Conservation (phyloP, 257 asterid species). For the Craterostigma plantagineum region DNA sequence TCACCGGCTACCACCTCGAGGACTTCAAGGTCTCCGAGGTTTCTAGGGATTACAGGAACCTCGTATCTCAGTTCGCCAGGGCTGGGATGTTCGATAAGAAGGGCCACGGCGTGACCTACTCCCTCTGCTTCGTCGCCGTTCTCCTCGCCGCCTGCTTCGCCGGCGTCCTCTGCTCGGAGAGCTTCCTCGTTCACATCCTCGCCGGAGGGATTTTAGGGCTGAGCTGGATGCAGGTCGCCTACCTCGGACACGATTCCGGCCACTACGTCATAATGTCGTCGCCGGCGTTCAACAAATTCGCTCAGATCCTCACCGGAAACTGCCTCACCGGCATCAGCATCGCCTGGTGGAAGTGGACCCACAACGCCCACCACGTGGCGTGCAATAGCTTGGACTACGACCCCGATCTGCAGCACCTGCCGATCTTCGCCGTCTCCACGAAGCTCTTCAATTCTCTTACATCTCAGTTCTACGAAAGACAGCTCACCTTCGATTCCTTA, state of each 20-base stretch:
- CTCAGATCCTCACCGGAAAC: conserved; percentile 58
- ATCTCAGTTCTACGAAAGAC: conserved; percentile 43
- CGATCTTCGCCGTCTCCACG: conserved; percentile 56
- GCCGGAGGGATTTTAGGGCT: conserved; percentile 23
- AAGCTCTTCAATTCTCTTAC: conserved; percentile 28
- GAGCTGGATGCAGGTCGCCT: conserved; percentile 43
- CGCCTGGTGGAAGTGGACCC: conserved; percentile 99
- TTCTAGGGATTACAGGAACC: conserved; percentile 14
- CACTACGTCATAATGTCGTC: conserved; percentile 58
- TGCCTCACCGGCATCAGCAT: conserved; percentile 87
- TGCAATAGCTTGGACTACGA: conserved; percentile 85
- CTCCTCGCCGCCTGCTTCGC: conserved; percentile 16
- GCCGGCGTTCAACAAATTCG: conserved; percentile 27
- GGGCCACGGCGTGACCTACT: conserved; percentile 26
- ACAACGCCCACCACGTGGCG: conserved; percentile 68
- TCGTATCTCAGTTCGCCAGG: conserved; percentile 12
- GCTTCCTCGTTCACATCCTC: conserved; percentile 15
- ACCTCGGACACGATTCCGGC: conserved; percentile 87
- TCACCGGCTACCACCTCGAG: conserved; percentile 24
- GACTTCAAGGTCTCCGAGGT: conserved; percentile 18
- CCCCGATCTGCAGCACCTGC: conserved; percentile 87
- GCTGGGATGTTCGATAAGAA: conserved; percentile 32
- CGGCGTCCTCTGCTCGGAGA: conserved; percentile 16
- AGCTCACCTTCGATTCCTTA: conserved; percentile 39
- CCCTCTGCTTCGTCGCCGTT: conserved; percentile 9